A percentile compares a stretch with the other conserved stretches of the same genome.
These are phyloP conservation scores for Eimeria mitis DNA, from an alignment of 169 alveolate genomes.

Conservation along the genomic window DNA sequence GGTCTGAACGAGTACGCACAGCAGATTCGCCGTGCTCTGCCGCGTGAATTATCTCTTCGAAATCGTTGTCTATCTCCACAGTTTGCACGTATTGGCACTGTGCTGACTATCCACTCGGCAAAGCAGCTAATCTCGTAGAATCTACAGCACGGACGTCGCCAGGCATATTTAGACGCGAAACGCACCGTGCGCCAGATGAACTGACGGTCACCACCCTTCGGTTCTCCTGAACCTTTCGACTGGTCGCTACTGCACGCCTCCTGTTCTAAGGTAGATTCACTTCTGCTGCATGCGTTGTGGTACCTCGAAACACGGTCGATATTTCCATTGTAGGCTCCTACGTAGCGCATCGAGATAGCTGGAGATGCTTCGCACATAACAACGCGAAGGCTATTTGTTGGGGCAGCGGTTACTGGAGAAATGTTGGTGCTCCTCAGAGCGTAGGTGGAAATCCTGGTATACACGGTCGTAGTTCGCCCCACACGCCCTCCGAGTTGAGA, in stretches of 20 bases:
- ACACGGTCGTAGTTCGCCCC: neutral
- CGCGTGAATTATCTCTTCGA: neutral
- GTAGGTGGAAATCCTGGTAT: neutral
- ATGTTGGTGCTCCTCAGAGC: neutral
- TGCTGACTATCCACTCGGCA: neutral
- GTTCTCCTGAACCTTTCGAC: neutral
- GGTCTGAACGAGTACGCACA: slow-evolving; percentile 35
- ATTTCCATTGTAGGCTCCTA: neutral
- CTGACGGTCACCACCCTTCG: neutral
- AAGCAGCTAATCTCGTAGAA: neutral
- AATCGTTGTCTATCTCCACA: neutral
- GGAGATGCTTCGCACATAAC: neutral
- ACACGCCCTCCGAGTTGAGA: neutral
- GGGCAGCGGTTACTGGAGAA: neutral
- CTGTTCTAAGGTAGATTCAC: neutral
- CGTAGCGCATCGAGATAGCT: neutral
- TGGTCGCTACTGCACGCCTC: neutral
- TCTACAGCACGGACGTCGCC: neutral
- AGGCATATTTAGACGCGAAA: neutral
- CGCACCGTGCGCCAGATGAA: slow-evolving; percentile 75
- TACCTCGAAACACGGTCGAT: neutral
- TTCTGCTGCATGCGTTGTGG: neutral
- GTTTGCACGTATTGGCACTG: neutral
- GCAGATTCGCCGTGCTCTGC: neutral
- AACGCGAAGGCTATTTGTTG: neutral